Percentiles rank a stretch among this genome's conserved stretches.
phyloP scores from a whole-genome alignment of 73 alveolate species.

The Paramecium sexaurelia region DNA sequence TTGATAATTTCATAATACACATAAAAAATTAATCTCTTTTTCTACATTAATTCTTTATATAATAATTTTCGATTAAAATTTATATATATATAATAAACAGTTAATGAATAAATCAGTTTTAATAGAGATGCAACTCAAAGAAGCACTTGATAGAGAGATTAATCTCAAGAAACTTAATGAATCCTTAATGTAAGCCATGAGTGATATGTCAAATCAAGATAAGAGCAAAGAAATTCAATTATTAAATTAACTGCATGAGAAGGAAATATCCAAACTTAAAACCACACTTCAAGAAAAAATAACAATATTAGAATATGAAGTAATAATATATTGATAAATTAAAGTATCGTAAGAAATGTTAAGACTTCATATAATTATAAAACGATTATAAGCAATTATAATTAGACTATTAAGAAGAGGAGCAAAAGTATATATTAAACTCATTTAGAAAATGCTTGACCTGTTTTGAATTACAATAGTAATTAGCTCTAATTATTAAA shows the following conservation, averaged over 20 bases:
- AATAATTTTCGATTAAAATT: no score
- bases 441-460: background rate
- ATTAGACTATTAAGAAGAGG: background rate
- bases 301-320: background rate
- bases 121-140: background rate
- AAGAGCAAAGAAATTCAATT: background rate
- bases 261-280: background rate
- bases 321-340: background rate
- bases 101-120: background rate
- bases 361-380: background rate
- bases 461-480: background rate
- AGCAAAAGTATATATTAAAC: background rate
- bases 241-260: slow-evolving; percentile 6
- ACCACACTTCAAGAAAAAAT: background rate
- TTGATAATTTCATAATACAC: no score
- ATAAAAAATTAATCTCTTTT: no score
- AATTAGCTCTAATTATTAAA: background rate
- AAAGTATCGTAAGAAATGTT: background rate
- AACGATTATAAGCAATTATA: background rate
- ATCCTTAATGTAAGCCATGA: slow-evolving; percentile 4
- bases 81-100: background rate
- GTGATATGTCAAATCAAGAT: background rate
- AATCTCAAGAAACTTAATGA: background rate
- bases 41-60: no score
- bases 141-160: background rate